phyloP scores from a whole-genome alignment of 768 basidiomycete species.

The Cystofilobasidium macerans region DNA sequence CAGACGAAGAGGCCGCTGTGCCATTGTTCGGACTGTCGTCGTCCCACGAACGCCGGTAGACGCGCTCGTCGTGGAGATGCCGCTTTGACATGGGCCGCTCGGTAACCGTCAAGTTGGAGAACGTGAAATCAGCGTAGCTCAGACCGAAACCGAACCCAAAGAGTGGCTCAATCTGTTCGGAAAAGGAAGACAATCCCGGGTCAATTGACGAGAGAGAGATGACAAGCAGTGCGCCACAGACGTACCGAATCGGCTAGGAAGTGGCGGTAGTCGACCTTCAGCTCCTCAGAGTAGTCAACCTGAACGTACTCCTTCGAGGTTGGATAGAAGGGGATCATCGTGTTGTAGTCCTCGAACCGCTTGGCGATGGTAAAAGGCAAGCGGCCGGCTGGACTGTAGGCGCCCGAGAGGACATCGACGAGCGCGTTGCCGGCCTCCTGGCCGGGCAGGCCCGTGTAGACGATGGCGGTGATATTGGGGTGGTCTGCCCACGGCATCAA shows the following conservation, averaged over 20 bases:
- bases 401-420: constrained; percentile 62
- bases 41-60: no score
- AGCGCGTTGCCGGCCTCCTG: constrained; percentile 61
- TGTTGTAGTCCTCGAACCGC: constrained; percentile 47
- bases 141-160: constrained; percentile 72
- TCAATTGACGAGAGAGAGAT: background rate
- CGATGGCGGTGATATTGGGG: constrained; percentile 51
- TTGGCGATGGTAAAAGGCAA: constrained; percentile 70
- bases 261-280: constrained; percentile 45
- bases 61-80: background rate
- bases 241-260: background rate
- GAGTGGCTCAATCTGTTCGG: constrained; percentile 41
- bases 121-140: constrained; percentile 72
- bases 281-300: constrained; percentile 34
- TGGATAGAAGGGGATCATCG: constrained; percentile 32
- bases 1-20: background rate
- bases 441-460: constrained; percentile 38
- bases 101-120: constrained; percentile 46
- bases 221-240: background rate
- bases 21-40: no score
- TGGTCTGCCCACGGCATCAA: constrained; percentile 58
- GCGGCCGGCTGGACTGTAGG: constrained; percentile 55
- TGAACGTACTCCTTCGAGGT: background rate
- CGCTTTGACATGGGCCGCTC: constrained; percentile 1
- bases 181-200: constrained; percentile 44